phyloP scores from a whole-genome alignment of 495 filamentous ascomycete species.

The Hypoxylon trugodes region DNA sequence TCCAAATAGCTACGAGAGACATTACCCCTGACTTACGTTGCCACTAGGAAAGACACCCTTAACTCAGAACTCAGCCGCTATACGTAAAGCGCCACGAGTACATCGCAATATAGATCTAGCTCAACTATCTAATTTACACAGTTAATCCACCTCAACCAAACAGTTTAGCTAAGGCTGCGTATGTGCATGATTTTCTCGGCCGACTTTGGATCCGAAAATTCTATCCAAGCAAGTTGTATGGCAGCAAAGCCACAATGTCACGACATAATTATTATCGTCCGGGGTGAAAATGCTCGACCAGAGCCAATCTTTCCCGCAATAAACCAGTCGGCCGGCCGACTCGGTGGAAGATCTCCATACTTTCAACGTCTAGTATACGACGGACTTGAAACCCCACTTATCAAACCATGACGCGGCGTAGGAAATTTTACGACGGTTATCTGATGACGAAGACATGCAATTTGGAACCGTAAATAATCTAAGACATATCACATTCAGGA shows the following conservation, averaged over 20 bases:
- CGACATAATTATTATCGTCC: not conserved
- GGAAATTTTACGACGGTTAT: not conserved
- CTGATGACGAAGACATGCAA: conserved; percentile 2
- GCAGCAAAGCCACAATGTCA: not conserved
- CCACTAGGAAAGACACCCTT: not conserved
- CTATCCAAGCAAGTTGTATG: not conserved
- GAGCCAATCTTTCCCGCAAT: not conserved
- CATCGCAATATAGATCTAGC: not conserved
- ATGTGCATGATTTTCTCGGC: not conserved
- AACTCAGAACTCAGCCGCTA: not conserved
- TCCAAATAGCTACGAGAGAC: not conserved
- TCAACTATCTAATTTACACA: not conserved
- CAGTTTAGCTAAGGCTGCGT: not conserved
- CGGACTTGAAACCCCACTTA: conserved; percentile 12
- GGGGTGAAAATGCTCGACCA: not conserved
- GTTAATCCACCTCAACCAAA: not conserved
- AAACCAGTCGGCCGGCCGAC: not conserved
- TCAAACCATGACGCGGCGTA: conserved; percentile 2
- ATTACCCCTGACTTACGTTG: not conserved
- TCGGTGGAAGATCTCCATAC: conserved; percentile 3
- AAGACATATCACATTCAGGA: not conserved
- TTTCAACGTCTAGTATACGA: not conserved
- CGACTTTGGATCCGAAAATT: not conserved
- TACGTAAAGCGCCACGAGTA: conserved; percentile 3
- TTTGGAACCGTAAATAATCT: not conserved